phyloP scores from a whole-genome alignment of 164 flowering plant genomes.

The Saururus chinensis region DNA sequence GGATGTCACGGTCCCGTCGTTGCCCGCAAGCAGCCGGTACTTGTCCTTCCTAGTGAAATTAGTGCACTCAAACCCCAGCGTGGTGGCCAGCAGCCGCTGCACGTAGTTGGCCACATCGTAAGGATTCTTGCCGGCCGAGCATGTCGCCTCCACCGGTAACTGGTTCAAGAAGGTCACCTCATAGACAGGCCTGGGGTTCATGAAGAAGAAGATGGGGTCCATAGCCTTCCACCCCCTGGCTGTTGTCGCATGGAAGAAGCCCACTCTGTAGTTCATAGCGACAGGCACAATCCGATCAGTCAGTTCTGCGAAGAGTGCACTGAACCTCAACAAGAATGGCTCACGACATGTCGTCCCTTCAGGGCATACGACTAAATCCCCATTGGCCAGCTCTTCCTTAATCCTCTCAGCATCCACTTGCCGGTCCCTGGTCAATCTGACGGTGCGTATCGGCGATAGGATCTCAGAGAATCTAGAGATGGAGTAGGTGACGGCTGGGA shows the following conservation, averaged over 20 bases:
- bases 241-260: slow-evolving; percentile 93
- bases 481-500: slow-evolving; percentile 94
- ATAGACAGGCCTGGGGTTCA: slow-evolving; percentile 87
- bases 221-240: slow-evolving; percentile 88
- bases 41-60: slow-evolving; percentile 88
- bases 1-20: slow-evolving; percentile 65
- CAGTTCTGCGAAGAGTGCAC: slow-evolving; percentile 85
- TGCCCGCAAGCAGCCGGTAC: slow-evolving; percentile 82
- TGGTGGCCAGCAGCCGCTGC: slow-evolving; percentile 73
- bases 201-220: slow-evolving; percentile 88
- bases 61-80: slow-evolving; percentile 93
- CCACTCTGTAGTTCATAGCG: slow-evolving; percentile 84
- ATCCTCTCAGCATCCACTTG: slow-evolving; percentile 68
- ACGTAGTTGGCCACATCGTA: slow-evolving; percentile 91
- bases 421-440: slow-evolving; percentile 60
- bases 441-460: slow-evolving; percentile 87
- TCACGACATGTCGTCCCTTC: slow-evolving; percentile 98
- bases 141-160: slow-evolving; percentile 77
- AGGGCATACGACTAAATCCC: slow-evolving; percentile 84
- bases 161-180: slow-evolving; percentile 92
- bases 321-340: slow-evolving; percentile 78
- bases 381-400: slow-evolving; percentile 39
- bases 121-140: slow-evolving; percentile 75
- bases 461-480: slow-evolving; percentile 77
- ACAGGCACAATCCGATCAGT: slow-evolving; percentile 93